Evolutionary conservation across 2,329 filamentous ascomycete species (phyloP).

Genomic region (Xylaria sp.): DNA sequence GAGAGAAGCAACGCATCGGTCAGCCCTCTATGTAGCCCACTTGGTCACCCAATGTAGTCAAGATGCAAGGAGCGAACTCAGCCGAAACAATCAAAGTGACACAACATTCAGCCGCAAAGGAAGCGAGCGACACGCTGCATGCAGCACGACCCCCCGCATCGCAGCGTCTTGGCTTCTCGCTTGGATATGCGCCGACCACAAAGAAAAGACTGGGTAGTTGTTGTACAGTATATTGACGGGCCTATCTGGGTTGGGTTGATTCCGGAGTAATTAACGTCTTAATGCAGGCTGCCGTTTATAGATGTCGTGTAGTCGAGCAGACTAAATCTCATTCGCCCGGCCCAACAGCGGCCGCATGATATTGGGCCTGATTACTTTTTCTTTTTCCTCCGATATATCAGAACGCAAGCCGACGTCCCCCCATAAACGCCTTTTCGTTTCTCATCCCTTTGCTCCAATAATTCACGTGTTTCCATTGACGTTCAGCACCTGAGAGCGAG

Average conservation of each 20-base stretch:
- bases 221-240: background rate
- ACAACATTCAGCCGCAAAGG: background rate
- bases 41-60: background rate
- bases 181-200: background rate
- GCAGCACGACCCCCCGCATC: background rate
- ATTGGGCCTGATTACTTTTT: slow-evolving; percentile 24
- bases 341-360: slow-evolving; percentile 1
- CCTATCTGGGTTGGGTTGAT: background rate
- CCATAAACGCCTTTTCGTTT: background rate
- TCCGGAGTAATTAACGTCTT: slow-evolving; percentile 1
- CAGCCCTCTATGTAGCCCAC: background rate
- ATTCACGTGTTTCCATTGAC: background rate
- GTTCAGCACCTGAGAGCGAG: background rate
- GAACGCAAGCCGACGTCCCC: background rate
- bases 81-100: background rate
- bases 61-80: background rate
- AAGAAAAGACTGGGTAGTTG: too few relatives aligned
- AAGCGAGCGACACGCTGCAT: background rate
- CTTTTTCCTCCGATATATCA: slow-evolving; percentile 20
- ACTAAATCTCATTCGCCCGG: slow-evolving; percentile 27
- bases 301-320: background rate
- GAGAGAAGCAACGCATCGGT: background rate
- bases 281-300: slow-evolving; percentile 9
- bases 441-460: background rate
- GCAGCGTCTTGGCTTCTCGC: background rate